Percentiles rank a stretch among this genome's conserved stretches.
Evolutionary conservation across 208 protist species (phyloP).

Genomic region (Leishmania arabica): DNA sequence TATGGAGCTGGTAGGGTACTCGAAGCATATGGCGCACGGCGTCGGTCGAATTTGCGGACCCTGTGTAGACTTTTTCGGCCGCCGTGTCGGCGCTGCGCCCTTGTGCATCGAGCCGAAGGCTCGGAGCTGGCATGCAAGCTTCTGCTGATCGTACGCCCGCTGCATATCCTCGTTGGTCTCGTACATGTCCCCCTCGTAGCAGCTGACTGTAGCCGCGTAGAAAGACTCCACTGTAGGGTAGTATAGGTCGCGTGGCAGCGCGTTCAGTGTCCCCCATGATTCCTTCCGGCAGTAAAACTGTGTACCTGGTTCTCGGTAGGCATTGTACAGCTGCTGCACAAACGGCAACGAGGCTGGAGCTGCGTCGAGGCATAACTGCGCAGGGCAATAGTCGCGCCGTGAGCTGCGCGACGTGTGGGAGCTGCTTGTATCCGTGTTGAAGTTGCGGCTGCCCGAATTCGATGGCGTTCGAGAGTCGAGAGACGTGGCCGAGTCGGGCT

Average conservation of each 20-base stretch:
- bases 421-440: not conserved
- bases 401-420: not conserved
- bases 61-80: not conserved
- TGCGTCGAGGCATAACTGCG: not conserved
- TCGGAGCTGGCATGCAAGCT: not conserved
- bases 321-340: conserved; percentile 44
- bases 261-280: conserved; percentile 21
- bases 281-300: conserved; percentile 44
- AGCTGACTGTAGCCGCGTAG: conserved; percentile 40
- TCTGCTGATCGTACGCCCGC: conserved; percentile 1
- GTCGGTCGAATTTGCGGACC: conserved; percentile 28
- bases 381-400: not conserved
- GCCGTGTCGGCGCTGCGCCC: not conserved
- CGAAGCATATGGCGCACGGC: conserved; percentile 46
- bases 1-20: conserved; percentile 30
- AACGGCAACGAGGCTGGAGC: conserved; percentile 27
- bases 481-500: not conserved
- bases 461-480: not conserved
- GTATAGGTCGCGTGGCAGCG: conserved; percentile 23
- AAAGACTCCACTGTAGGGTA: conserved; percentile 42
- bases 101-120: not conserved
- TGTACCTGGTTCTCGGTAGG: conserved; percentile 37
- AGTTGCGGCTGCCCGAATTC: not conserved
- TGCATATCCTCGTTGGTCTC: conserved; percentile 47
- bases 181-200: conserved; percentile 40